These are phyloP conservation scores for Grosmannia clavigera DNA, from an alignment of 2,329 filamentous ascomycete genomes.

Conservation along the genomic window DNA sequence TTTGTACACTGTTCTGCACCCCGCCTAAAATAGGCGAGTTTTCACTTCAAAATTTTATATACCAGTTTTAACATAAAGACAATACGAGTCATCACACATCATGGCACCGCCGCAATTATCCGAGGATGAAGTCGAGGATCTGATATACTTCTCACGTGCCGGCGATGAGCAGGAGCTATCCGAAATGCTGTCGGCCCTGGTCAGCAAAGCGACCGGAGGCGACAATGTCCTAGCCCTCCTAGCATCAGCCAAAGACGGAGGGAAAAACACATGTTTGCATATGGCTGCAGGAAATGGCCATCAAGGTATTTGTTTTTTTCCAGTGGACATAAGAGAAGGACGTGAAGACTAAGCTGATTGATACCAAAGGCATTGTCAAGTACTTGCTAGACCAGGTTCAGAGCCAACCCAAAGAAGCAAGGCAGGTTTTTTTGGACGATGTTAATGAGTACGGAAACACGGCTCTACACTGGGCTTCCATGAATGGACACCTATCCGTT, in stretches of 20 bases:
- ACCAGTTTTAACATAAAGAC: not conserved
- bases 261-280: constrained; percentile 73
- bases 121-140: constrained; percentile 78
- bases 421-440: constrained; percentile 47
- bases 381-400: constrained; percentile 31
- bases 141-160: constrained; percentile 73
- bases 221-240: constrained; percentile 50
- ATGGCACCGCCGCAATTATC: constrained; percentile 35
- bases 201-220: constrained; percentile 43
- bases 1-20: not conserved
- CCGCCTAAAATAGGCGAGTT: constrained; percentile 1
- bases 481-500: constrained; percentile 73
- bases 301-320: constrained; percentile 41
- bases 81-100: not conserved
- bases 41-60: not conserved
- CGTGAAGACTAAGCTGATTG: not conserved
- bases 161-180: constrained; percentile 64
- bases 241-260: constrained; percentile 55
- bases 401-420: constrained; percentile 24
- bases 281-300: constrained; percentile 91
- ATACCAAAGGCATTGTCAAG: constrained; percentile 29
- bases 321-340: not conserved
- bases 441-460: constrained; percentile 81
- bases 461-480: constrained; percentile 81
- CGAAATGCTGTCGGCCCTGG: constrained; percentile 43